These are phyloP conservation scores for Stipa capillata DNA, from an alignment of 176 grass and related monocot genomes.

Conservation along the genomic window DNA sequence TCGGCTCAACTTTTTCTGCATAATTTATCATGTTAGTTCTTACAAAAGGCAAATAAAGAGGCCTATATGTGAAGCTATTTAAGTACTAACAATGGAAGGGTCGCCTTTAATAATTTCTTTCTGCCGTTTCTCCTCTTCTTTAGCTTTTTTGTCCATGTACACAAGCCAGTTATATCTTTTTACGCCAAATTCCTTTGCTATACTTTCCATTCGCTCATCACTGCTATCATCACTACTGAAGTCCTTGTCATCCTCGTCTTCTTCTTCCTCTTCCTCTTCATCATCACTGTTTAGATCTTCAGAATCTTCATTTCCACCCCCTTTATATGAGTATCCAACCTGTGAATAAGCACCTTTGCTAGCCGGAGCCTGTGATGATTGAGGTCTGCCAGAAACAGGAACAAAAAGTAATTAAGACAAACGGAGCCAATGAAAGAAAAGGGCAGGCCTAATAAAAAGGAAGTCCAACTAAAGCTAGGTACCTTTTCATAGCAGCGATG, in stretches of 20 bases:
- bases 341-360: slow-evolving; percentile 96
- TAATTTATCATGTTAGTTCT: slow-evolving; percentile 30
- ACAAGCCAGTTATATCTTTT: slow-evolving; percentile 98
- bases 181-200: slow-evolving; percentile 95
- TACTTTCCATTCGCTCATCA: slow-evolving; percentile 89
- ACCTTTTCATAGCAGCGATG: background rate
- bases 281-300: slow-evolving; percentile 65
- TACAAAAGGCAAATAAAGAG: background rate
- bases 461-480: background rate
- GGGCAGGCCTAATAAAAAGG: background rate
- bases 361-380: slow-evolving; percentile 54
- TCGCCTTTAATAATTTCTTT: slow-evolving; percentile 97
- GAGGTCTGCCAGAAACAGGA: slow-evolving; percentile 49
- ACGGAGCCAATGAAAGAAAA: background rate
- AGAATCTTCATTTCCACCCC: slow-evolving; percentile 55
- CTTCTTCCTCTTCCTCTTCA: slow-evolving; percentile 80
- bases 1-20: slow-evolving; percentile 88
- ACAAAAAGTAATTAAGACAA: background rate
- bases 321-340: slow-evolving; percentile 92
- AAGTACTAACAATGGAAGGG: slow-evolving; percentile 74
- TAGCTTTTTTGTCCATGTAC: slow-evolving; percentile 92
- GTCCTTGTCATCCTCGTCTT: slow-evolving; percentile 63
- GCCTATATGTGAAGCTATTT: background rate
- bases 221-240: slow-evolving; percentile 98
- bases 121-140: slow-evolving; percentile 90